Conservation (phyloP, 768 basidiomycete genomes). For the Boletus reticulatus region DNA sequence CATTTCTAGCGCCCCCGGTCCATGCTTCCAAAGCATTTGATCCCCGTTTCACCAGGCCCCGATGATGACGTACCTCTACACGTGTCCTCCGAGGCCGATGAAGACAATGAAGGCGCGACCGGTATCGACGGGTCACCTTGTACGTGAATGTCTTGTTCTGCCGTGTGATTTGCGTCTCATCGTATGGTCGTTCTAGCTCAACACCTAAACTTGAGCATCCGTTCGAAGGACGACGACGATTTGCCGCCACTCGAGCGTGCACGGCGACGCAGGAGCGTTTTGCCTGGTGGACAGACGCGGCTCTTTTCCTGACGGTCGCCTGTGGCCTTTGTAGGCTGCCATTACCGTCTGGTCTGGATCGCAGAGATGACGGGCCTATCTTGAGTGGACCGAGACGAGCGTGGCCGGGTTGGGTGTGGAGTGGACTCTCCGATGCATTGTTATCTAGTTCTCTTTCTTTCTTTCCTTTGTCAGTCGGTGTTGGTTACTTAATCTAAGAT, state of each 20-base stretch:
- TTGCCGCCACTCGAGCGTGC: conserved; percentile 72
- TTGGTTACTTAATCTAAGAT: too few relatives aligned
- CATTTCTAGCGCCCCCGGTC: conserved; percentile 54
- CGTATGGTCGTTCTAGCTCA: conserved; percentile 7
- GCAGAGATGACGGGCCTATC: too few relatives aligned
- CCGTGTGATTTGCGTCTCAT: conserved; percentile 7
- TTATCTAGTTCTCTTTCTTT: too few relatives aligned
- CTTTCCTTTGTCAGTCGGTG: too few relatives aligned
- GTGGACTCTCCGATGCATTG: background rate
- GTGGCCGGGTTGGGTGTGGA: background rate
- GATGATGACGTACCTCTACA: conserved; percentile 6
- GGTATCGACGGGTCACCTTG: conserved; percentile 17
- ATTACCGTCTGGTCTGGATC: too few relatives aligned
- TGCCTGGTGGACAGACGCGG: conserved; percentile 32
- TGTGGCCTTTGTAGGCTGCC: too few relatives aligned
- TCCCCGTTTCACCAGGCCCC: conserved; percentile 29
- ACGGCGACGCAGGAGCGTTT: conserved; percentile 44
- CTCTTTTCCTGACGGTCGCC: conserved; percentile 12
- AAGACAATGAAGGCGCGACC: conserved; percentile 32
- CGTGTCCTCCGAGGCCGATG: conserved; percentile 27
- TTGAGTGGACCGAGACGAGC: background rate
- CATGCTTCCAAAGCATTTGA: conserved; percentile 63
- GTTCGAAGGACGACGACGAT: conserved; percentile 48
- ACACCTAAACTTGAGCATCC: conserved; percentile 25
- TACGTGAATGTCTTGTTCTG: conserved; percentile 11